Conservation (phyloP, 176 grass and related monocot genomes). For the Rhynchospora pubera region DNA sequence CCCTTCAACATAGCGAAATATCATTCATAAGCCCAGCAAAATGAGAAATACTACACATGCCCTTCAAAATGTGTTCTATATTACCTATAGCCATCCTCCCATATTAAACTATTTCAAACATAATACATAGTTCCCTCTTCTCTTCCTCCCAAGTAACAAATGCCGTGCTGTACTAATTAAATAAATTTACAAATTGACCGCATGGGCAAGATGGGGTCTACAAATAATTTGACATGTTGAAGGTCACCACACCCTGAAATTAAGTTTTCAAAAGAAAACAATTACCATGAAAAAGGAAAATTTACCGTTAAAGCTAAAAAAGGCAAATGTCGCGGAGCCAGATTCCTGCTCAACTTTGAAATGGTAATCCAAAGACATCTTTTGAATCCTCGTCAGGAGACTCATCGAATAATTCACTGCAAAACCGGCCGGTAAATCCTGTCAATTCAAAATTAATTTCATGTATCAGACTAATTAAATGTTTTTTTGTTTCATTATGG, state of each 20-base stretch:
- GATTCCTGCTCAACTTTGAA: conserved; percentile 99
- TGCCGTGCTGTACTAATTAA: not conserved
- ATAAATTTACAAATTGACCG: not conserved
- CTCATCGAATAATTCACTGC: conserved; percentile 84
- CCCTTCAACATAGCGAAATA: not conserved
- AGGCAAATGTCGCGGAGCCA: conserved; percentile 74
- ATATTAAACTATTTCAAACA: not conserved
- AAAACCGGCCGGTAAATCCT: conserved; percentile 84
- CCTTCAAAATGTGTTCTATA: not conserved
- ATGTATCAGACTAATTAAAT: conserved; percentile 82
- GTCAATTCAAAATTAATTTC: conserved; percentile 84
- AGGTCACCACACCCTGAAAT: not conserved
- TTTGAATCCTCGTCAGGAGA: conserved; percentile 93
- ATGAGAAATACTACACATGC: not conserved
- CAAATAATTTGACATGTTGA: conserved; percentile 1
- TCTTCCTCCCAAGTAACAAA: not conserved
- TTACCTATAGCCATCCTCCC: not conserved
- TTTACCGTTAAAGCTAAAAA: conserved; percentile 98
- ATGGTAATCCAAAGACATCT: conserved; percentile 97
- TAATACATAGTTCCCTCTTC: not conserved
- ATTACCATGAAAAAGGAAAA: not conserved
- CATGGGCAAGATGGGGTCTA: not conserved
- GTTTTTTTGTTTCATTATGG: conserved; percentile 21
- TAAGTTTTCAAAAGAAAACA: not conserved
- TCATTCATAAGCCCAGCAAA: not conserved